Percentiles rank a stretch among this genome's conserved stretches.
Conservation (phyloP, 495 filamentous ascomycete species). For the Annulohypoxylon bovei region DNA sequence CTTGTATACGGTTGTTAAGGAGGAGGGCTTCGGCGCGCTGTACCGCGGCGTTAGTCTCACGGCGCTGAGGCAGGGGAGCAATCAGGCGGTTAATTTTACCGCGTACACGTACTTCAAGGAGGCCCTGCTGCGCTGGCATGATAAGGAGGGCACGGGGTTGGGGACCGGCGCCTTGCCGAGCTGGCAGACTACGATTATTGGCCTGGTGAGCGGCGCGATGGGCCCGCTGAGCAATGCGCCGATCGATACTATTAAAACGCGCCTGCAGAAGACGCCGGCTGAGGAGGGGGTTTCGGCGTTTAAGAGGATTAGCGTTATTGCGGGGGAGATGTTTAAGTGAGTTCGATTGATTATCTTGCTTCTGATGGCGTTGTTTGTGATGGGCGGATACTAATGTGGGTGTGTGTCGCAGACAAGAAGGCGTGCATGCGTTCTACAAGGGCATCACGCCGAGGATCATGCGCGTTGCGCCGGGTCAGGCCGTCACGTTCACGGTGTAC, state of each 20-base stretch:
- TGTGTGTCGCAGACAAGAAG: conserved; percentile 71
- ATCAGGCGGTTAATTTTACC: conserved; percentile 99
- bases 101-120: conserved; percentile 95
- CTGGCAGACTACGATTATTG: conserved; percentile 91
- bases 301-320: conserved; percentile 78
- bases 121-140: conserved; percentile 72
- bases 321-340: conserved; percentile 90
- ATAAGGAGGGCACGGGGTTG: conserved; percentile 37
- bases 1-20: conserved; percentile 87
- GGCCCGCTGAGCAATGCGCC: conserved; percentile 95
- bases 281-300: conserved; percentile 82
- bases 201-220: conserved; percentile 91
- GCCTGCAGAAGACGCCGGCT: conserved; percentile 89
- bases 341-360: conserved; percentile 38
- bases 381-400: neutral
- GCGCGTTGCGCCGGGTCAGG: conserved; percentile 96
- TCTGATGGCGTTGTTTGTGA: neutral
- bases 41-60: conserved; percentile 95
- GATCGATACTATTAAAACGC: conserved; percentile 99
- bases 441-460: conserved; percentile 98
- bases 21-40: conserved; percentile 86
- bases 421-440: conserved; percentile 95
- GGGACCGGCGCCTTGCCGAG: conserved; percentile 68
- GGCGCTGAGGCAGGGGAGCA: conserved; percentile 91
- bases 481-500: conserved; percentile 98